These are phyloP conservation scores for Pyrus betulifolia DNA, from an alignment of 306 rosid species.

Conservation along the genomic window DNA sequence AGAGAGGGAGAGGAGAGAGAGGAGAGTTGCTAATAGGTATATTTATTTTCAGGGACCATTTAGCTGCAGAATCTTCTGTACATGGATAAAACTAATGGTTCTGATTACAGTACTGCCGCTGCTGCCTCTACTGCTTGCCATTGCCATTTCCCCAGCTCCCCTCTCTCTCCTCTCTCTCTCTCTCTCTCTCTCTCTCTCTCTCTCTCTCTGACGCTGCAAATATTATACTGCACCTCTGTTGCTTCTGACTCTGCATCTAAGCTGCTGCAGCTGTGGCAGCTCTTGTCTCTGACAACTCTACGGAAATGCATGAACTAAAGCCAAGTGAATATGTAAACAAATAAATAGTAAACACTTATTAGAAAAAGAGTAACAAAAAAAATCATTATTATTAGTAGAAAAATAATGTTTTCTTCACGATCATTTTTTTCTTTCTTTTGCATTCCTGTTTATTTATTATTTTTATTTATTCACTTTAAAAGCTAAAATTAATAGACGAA, in stretches of 20 bases:
- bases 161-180: conserved; percentile 20
- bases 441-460: not conserved
- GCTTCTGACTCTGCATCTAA: conserved; percentile 48
- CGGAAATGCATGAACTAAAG: conserved; percentile 85
- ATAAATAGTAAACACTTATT: no score
- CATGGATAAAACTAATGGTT: conserved; percentile 87
- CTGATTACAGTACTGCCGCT: conserved; percentile 37
- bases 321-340: not conserved
- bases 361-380: no score
- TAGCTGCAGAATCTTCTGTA: conserved; percentile 82
- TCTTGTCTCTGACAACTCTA: conserved; percentile 89
- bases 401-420: no score
- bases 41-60: conserved; percentile 86
- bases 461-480: no score
- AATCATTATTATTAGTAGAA: no score
- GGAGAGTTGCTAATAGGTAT: conserved; percentile 48
- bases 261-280: conserved; percentile 64
- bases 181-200: conserved; percentile 16
- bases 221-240: conserved; percentile 76
- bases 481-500: no score
- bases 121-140: not conserved
- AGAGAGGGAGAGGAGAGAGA: conserved; percentile 8
- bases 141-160: conserved; percentile 40
- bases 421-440: no score
- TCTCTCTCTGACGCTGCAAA: conserved; percentile 33